Evolutionary conservation across 2,329 filamentous ascomycete species (phyloP), one percentile per base, ranked within the genome.

Genomic region (Hypoxylon sp.): DNA sequence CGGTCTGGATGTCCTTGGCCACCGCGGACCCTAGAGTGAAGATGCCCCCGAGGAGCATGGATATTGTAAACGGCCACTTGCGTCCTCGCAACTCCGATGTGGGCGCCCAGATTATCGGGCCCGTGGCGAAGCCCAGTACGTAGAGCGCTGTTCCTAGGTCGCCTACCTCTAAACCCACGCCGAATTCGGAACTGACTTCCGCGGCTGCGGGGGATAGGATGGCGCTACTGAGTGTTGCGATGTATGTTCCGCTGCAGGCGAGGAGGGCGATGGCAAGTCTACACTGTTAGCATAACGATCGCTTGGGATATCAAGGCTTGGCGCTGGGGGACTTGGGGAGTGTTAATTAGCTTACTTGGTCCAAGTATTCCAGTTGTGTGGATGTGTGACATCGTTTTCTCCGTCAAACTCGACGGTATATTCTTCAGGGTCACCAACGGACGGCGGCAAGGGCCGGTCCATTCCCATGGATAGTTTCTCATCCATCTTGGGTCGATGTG

Each of bases 71-170:
- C n/a, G 38, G 38, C 27, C 27, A 32, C 11, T 32, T 43, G 4
- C 38, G n/a, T n/a, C 38, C 38, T 21, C 12, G 20, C 5, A 31
- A 13, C 19, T 43, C 38, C 11, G 38, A 43, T 5, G 19, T 5
- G 2, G 38, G 38, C 7, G 27, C 38, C 38, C 38, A 43, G 8
- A 43, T 21, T 12, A 32, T 7, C 12, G 38, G 38, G 1, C 38
- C 38, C 12, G 20, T 15, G 6, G 38, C 38, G 19, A 32, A 43
- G 8, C 38, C 38, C 7, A 36, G 32, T 7, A 36, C 32, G 32
- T 21, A 36, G 5, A 36, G 13, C 4, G 32, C 32, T 2, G 32
- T 36, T 23, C 16, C 32, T 2, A 36, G n/a, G 5, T 16, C 13
- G 8, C 32, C 32, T 3, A 36, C 32, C 7, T 36, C 32, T 3